phyloP scores from a whole-genome alignment of 495 filamentous ascomycete genomes.

The Aspergillus haitiensis region DNA sequence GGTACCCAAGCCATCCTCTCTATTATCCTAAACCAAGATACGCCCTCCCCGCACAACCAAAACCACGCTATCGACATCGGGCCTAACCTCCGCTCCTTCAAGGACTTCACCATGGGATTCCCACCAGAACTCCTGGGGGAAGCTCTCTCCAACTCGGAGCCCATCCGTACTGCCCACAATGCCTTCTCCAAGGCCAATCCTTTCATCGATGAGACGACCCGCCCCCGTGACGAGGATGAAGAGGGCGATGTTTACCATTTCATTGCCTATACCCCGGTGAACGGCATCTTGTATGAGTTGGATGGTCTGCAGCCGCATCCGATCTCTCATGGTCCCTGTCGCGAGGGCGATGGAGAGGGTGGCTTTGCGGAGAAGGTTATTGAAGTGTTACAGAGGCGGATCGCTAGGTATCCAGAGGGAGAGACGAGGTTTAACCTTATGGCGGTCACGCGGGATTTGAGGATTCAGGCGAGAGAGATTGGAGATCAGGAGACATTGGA shows the following conservation, averaged over 20 bases:
- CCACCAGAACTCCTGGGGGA: conserved; percentile 75
- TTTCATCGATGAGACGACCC: conserved; percentile 84
- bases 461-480: conserved; percentile 71
- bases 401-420: conserved; percentile 77
- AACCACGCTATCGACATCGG: conserved; percentile 55
- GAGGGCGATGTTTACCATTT: conserved; percentile 90
- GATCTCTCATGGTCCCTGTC: conserved; percentile 80
- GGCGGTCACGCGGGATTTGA: conserved; percentile 82
- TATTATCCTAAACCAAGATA: conserved; percentile 83
- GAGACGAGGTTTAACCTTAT: conserved; percentile 97
- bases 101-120: conserved; percentile 86
- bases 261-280: conserved; percentile 85
- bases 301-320: conserved; percentile 92
- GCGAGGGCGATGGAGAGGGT: conserved; percentile 52
- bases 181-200: conserved; percentile 84
- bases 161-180: conserved; percentile 91
- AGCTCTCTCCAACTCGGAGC: conserved; percentile 67
- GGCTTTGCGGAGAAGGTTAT: conserved; percentile 83
- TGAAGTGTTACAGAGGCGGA: conserved; percentile 78
- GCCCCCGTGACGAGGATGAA: conserved; percentile 55
- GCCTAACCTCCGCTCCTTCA: conserved; percentile 68
- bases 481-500: conserved; percentile 78
- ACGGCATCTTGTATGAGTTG: conserved; percentile 83
- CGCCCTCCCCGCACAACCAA: conserved; percentile 22
- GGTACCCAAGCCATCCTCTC: conserved; percentile 94